phyloP scores from a whole-genome alignment of 768 basidiomycete species.

The Nidularia pulvinata region DNA sequence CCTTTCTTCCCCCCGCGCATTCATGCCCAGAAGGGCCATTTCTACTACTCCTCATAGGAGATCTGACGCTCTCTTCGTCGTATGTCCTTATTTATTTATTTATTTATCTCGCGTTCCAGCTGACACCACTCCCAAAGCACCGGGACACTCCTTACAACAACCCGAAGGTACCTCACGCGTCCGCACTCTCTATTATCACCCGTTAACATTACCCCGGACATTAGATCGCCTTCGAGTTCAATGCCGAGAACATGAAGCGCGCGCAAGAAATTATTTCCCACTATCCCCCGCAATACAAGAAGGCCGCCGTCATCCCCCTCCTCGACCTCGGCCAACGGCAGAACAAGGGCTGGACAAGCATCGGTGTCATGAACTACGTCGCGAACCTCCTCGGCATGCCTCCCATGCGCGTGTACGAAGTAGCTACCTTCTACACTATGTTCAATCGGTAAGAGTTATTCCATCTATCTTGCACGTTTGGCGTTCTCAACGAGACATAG shows the following conservation, averaged over 20 bases:
- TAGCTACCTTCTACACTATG: conserved; percentile 99
- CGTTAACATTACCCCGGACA: conserved; percentile 3
- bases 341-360: conserved; percentile 98
- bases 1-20: conserved; percentile 17
- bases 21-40: conserved; percentile 25
- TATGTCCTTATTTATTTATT: conserved; percentile 48
- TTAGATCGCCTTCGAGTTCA: conserved; percentile 95
- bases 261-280: conserved; percentile 89
- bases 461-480: not conserved
- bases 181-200: not conserved
- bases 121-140: conserved; percentile 58
- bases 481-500: conserved; percentile 30
- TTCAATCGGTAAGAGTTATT: conserved; percentile 81
- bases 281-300: conserved; percentile 98
- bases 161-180: conserved; percentile 56
- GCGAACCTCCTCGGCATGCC: conserved; percentile 93
- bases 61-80: conserved; percentile 89
- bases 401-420: conserved; percentile 99
- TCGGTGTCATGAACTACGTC: conserved; percentile 98
- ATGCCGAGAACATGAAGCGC: conserved; percentile 76
- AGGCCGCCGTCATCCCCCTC: conserved; percentile 96
- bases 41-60: conserved; percentile 43
- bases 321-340: conserved; percentile 97
- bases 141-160: conserved; percentile 96
- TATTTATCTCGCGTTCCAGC: no score